Percentiles rank a stretch among this genome's conserved stretches.
Conservation (phyloP, 768 basidiomycete species). For the Tricholoma matsutake region DNA sequence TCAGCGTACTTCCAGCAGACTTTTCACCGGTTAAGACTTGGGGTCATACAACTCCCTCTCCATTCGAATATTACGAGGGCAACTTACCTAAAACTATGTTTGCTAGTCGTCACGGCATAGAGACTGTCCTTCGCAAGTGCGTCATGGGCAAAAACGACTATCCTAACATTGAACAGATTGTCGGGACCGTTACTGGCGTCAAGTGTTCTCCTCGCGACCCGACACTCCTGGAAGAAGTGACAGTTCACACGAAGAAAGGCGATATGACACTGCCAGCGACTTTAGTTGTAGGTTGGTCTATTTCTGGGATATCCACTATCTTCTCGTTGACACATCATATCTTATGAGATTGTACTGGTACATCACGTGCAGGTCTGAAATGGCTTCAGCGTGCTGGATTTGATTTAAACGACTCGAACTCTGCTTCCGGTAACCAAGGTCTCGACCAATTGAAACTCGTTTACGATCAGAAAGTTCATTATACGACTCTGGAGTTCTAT, state of each 20-base stretch:
- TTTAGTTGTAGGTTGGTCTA: neutral
- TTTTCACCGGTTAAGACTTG: conserved; percentile 10
- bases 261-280: neutral
- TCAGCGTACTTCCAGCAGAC: conserved; percentile 16
- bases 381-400: conserved; percentile 24
- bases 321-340: neutral
- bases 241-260: neutral
- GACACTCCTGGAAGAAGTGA: conserved; percentile 14
- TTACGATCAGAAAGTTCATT: neutral
- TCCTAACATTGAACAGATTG: conserved; percentile 20
- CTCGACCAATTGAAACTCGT: neutral
- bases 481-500: neutral
- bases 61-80: conserved; percentile 9
- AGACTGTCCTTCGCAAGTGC: conserved; percentile 28
- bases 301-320: neutral
- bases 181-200: conserved; percentile 27
- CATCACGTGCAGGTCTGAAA: conserved; percentile 21
- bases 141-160: conserved; percentile 16
- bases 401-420: conserved; percentile 2
- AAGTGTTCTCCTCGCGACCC: conserved; percentile 10
- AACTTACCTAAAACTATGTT: conserved; percentile 19
- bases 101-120: conserved; percentile 21
- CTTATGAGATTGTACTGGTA: conserved; percentile 28
- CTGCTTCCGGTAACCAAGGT: neutral
- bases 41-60: conserved; percentile 9